Conservation (phyloP, 805 yeast species). For the Cyberlindnera maclurae region DNA sequence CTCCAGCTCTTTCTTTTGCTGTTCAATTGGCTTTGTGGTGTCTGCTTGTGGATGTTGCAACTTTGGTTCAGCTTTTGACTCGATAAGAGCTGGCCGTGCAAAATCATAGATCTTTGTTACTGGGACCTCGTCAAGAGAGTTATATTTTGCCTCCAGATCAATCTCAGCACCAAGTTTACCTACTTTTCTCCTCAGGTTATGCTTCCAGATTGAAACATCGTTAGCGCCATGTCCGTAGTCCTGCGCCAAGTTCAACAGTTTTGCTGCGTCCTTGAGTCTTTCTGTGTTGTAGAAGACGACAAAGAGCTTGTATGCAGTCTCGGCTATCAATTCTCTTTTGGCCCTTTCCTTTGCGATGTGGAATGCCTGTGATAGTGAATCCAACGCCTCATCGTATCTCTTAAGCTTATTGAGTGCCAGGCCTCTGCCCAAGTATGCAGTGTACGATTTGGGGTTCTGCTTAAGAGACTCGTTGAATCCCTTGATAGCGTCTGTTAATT, state of each 20-base stretch:
- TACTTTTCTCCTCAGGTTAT: slow-evolving; percentile 16
- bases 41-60: background rate
- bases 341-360: slow-evolving; percentile 29
- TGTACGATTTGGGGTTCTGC: slow-evolving; percentile 5
- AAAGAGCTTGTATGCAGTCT: slow-evolving; percentile 40
- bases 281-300: slow-evolving; percentile 34
- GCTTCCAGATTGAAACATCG: slow-evolving; percentile 15
- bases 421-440: slow-evolving; percentile 38
- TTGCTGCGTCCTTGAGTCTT: slow-evolving; percentile 31
- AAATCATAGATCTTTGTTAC: background rate
- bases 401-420: slow-evolving; percentile 36
- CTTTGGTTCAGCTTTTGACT: background rate
- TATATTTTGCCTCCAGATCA: slow-evolving; percentile 6
- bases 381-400: slow-evolving; percentile 35
- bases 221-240: slow-evolving; percentile 28
- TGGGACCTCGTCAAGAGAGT: slow-evolving; percentile 6
- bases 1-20: slow-evolving; percentile 17
- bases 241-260: slow-evolving; percentile 34
- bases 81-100: slow-evolving; percentile 1
- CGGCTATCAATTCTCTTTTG: slow-evolving; percentile 33
- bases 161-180: slow-evolving; percentile 7
- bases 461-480: too few relatives aligned
- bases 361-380: slow-evolving; percentile 36
- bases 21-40: slow-evolving; percentile 2
- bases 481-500: too few relatives aligned